These are phyloP conservation scores for Crithidia bombi DNA, from an alignment of 208 protist genomes.

Conservation along the genomic window DNA sequence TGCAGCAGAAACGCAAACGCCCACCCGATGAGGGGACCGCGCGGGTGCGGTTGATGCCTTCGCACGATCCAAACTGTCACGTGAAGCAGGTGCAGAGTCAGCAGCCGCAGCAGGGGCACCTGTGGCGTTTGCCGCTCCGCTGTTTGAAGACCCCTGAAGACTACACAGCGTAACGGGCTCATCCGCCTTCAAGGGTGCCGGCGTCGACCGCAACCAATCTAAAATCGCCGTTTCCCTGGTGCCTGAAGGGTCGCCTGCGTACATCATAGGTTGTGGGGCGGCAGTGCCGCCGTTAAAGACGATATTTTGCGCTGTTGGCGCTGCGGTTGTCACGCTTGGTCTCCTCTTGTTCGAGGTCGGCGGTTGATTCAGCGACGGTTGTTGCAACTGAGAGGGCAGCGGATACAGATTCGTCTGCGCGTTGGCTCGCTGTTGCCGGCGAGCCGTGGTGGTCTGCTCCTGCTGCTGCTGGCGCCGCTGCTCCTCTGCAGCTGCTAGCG, in stretches of 20 bases:
- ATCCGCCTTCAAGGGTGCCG: not conserved
- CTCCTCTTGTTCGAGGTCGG: not conserved
- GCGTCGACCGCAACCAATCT: slow-evolving; percentile 17
- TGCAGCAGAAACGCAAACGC: too few relatives aligned
- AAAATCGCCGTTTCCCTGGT: slow-evolving; percentile 20
- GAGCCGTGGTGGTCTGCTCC: too few relatives aligned
- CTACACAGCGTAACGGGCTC: not conserved
- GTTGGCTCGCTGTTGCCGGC: slow-evolving; percentile 5
- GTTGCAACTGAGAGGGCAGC: not conserved
- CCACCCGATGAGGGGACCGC: too few relatives aligned
- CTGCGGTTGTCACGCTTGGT: not conserved
- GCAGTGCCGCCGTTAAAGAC: not conserved
- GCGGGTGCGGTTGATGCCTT: too few relatives aligned
- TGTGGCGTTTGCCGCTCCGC: not conserved
- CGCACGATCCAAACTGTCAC: too few relatives aligned
- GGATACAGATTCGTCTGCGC: too few relatives aligned
- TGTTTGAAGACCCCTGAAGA: not conserved
- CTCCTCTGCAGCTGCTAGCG: not conserved
- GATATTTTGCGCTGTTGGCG: not conserved
- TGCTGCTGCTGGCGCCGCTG: not conserved
- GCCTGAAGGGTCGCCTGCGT: slow-evolving; percentile 10
- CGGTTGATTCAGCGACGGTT: too few relatives aligned
- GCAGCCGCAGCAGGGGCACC: not conserved
- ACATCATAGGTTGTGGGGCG: not conserved
- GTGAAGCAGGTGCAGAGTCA: not conserved